These are phyloP conservation scores for Phragmites australis DNA, from an alignment of 176 grass and related monocot species.

Conservation along the genomic window DNA sequence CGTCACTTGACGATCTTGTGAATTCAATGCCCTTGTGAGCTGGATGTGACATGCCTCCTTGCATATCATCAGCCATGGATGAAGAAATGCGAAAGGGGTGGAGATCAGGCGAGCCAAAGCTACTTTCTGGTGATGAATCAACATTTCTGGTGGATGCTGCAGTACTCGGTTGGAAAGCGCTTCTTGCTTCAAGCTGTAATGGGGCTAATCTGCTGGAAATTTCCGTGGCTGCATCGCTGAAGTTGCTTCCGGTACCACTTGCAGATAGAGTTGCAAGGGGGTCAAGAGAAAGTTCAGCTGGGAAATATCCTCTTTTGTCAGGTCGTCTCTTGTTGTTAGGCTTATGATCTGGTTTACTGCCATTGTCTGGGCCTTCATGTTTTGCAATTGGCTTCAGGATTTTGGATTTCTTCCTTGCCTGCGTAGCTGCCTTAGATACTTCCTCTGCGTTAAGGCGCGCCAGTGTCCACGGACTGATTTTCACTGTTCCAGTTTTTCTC, in stretches of 20 bases:
- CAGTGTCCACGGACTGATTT: conserved; percentile 96
- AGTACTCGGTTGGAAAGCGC: conserved; percentile 65
- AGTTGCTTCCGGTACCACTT: conserved; percentile 59
- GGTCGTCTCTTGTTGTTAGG: conserved; percentile 39
- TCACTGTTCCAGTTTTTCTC: conserved; percentile 66
- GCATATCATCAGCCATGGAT: conserved; percentile 70
- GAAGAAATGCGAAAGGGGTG: conserved; percentile 81
- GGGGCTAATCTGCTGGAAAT: conserved; percentile 70
- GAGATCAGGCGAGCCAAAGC: conserved; percentile 85
- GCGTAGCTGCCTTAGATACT: conserved; percentile 86
- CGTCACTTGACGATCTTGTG: conserved; percentile 81
- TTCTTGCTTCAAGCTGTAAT: conserved; percentile 87
- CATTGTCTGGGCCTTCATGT: conserved; percentile 42
- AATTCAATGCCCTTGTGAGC: conserved; percentile 57
- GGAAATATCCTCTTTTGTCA: conserved; percentile 51
- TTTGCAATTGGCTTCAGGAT: conserved; percentile 72
- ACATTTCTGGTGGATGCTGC: conserved; percentile 53
- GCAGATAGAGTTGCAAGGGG: conserved; percentile 73
- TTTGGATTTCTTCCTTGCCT: conserved; percentile 88
- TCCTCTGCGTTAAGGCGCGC: conserved; percentile 96
- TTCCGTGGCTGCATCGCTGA: conserved; percentile 50
- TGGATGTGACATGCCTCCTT: conserved; percentile 14
- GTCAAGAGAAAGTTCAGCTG: conserved; percentile 68
- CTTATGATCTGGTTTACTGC: conserved; percentile 32
- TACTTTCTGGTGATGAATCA: conserved; percentile 86